phyloP scores from a whole-genome alignment of 805 yeast species.

The Groenewaldozyma tartarivorans region DNA sequence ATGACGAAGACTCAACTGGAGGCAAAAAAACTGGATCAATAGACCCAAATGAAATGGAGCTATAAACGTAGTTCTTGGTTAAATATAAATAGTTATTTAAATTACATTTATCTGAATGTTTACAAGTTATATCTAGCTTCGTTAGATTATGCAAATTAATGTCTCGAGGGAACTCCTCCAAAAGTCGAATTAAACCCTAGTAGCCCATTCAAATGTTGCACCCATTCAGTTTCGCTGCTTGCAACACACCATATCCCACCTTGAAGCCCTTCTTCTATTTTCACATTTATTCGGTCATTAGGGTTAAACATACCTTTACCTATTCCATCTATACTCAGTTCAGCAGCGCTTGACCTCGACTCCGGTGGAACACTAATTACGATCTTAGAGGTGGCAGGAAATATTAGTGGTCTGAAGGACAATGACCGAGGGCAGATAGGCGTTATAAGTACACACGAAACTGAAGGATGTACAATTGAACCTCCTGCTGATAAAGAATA shows the following conservation, averaged over 20 bases:
- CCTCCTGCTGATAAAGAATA: constrained; percentile 88
- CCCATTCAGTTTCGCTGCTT: constrained; percentile 81
- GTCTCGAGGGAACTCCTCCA: constrained; percentile 26
- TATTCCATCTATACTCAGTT: constrained; percentile 76
- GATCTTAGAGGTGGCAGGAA: constrained; percentile 72
- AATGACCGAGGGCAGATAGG: constrained; percentile 90
- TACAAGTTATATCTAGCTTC: too few species aligned
- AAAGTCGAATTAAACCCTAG: constrained; percentile 84
- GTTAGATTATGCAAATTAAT: too few species aligned
- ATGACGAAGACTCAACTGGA: constrained; percentile 43
- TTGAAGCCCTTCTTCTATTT: constrained; percentile 19
- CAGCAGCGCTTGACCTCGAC: constrained; percentile 36
- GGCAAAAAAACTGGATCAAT: constrained; percentile 17
- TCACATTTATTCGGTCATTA: constrained; percentile 40
- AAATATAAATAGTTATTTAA: neutral
- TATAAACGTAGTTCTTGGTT: constrained; percentile 3
- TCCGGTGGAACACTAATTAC: constrained; percentile 23
- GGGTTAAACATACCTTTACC: constrained; percentile 50
- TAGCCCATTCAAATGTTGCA: constrained; percentile 75
- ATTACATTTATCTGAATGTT: neutral
- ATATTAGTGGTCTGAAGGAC: constrained; percentile 78
- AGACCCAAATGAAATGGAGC: constrained; percentile 11
- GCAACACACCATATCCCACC: constrained; percentile 84
- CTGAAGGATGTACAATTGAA: constrained; percentile 81
- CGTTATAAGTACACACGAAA: constrained; percentile 70